These are phyloP conservation scores for Lycium ferocissimum DNA, from an alignment of 257 asterid genomes.

Conservation along the genomic window DNA sequence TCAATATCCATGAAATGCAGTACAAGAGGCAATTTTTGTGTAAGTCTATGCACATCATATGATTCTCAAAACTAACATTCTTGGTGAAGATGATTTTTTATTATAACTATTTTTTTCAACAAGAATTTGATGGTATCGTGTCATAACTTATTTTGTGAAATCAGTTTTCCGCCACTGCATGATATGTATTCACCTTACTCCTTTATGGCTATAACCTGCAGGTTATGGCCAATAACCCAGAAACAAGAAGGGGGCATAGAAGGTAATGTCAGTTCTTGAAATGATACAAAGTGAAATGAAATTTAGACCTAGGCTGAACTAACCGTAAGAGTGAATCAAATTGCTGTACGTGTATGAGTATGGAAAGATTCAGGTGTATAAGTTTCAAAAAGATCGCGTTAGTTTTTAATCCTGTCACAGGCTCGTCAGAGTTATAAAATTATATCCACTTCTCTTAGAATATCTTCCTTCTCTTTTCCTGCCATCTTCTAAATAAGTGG, in stretches of 20 bases:
- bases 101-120: background rate
- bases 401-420: no score
- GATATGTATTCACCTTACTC: background rate
- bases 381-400: background rate
- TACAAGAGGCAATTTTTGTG: background rate
- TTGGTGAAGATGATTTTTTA: background rate
- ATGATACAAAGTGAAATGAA: conserved; percentile 2
- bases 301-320: background rate
- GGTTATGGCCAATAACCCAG: conserved; percentile 30
- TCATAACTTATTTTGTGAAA: background rate
- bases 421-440: no score
- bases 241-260: conserved; percentile 24
- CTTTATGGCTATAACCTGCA: background rate
- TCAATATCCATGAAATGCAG: background rate
- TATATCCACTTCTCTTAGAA: no score
- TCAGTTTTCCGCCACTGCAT: background rate
- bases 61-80: background rate
- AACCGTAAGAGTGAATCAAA: background rate
- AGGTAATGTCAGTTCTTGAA: conserved; percentile 19
- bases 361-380: background rate
- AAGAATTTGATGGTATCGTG: background rate
- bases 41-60: background rate
- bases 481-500: no score
- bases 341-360: background rate
- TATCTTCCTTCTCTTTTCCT: no score